Base-by-base conservation (phyloP, 1,284 basidiomycete species). In the Cutaneotrichosporon daszewskae region DNA sequence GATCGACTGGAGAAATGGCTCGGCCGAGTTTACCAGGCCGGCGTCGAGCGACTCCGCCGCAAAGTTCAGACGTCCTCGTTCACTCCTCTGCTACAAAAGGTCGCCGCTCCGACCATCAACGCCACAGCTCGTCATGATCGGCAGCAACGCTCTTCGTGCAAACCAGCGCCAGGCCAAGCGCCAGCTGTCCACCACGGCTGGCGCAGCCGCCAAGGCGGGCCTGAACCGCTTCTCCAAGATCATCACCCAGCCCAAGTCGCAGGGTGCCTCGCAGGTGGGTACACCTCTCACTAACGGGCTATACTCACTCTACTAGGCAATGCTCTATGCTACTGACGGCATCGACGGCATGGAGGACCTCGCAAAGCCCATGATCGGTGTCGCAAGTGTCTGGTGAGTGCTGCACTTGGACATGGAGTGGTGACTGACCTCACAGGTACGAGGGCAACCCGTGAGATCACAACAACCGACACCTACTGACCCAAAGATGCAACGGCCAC, bases 281-380 rank as follows among this genome's bases (percentile, higher is more conserved):
- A 7, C n/a, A n/a, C n/a, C n/a, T n/a, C n/a, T n/a, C n/a, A 12
- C 24, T 19, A 16, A 13, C 18, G 27, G 27, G 7, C 35, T 18
- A 26, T 8, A n/a, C 47, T 48, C 17, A 49, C 31, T 6, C 6
- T 11, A 19, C 17, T 49, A 91, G 87, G 91, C 91, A 22, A 96
- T 96, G 91, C 74, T 96, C 37, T 96, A 91, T 69, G 91, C 90
- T 17, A 96, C 91, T 1, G 91, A 95, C 22, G 90, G 88, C 20
- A 79, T 96, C 49, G 74, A 79, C 23, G 73, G 61, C 20, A 83
- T 90, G 53, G 77, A 76, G 11, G 91, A 96, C 55, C 83, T 96
- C 52, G 75, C 86, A 60, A 95, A 92, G 71, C 82, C 90, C 43
- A 95, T 96, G 91, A 85, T 96, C 49, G 91, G 91, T 48, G 82